Percentiles rank a stretch among this genome's conserved stretches.
These are phyloP conservation scores for Huntiella savannae DNA, from an alignment of 2,329 filamentous ascomycete genomes.

Conservation along the genomic window DNA sequence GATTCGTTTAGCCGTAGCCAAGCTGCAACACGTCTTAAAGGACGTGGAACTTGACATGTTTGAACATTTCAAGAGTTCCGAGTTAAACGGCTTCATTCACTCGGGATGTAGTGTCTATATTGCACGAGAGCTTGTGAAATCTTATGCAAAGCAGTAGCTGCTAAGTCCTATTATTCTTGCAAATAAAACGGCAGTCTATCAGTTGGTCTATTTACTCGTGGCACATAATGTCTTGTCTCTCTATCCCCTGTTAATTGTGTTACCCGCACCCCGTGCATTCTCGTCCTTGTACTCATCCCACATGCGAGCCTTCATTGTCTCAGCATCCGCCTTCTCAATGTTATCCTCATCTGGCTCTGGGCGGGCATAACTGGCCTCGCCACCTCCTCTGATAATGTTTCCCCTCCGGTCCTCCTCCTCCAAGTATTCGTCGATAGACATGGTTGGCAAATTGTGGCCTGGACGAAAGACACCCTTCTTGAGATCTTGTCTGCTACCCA, in stretches of 20 bases:
- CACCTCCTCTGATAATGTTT: conserved; percentile 79
- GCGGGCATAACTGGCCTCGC: conserved; percentile 48
- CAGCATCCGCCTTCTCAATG: conserved; percentile 66
- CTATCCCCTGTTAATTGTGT: conserved; percentile 61
- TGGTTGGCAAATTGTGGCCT: conserved; percentile 85
- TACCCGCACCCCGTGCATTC: conserved; percentile 68
- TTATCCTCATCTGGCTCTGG: conserved; percentile 78
- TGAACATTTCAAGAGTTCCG: no score
- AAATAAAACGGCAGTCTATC: no score
- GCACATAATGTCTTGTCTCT: no score
- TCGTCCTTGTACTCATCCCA: conserved; percentile 93
- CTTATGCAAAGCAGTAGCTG: no score
- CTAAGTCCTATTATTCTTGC: no score
- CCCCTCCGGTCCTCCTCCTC: conserved; percentile 74
- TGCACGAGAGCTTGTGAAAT: no score
- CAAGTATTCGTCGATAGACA: conserved; percentile 95
- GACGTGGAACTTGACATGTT: no score
- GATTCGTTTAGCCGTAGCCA: no score
- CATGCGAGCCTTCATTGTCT: conserved; percentile 78
- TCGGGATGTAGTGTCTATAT: no score
- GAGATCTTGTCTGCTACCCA: conserved; percentile 57
- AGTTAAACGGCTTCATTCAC: no score
- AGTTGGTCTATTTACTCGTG: no score
- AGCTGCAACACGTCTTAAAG: no score
- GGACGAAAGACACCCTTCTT: conserved; percentile 69